These are phyloP conservation scores for Lentithecium fluviatile DNA, from an alignment of 495 filamentous ascomycete species.

Conservation along the genomic window DNA sequence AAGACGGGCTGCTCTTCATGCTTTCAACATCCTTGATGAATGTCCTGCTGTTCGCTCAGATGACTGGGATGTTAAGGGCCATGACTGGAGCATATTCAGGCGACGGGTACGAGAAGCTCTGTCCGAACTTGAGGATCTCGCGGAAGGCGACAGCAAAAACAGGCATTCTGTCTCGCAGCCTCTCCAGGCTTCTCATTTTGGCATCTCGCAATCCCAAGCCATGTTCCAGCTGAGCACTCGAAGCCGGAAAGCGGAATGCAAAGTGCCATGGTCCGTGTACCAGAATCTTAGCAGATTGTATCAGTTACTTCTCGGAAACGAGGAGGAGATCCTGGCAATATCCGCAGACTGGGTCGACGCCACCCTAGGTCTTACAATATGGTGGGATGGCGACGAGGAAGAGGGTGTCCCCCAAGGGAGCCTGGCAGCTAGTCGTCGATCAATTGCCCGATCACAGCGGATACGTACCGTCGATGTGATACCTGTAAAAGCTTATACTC, in stretches of 20 bases:
- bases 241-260: slow-evolving; percentile 73
- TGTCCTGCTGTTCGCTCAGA: slow-evolving; percentile 64
- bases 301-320: slow-evolving; percentile 68
- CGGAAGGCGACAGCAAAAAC: slow-evolving; percentile 31
- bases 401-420: slow-evolving; percentile 43
- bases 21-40: slow-evolving; percentile 61
- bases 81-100: slow-evolving; percentile 77
- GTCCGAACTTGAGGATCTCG: slow-evolving; percentile 64
- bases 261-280: slow-evolving; percentile 83
- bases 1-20: slow-evolving; percentile 63
- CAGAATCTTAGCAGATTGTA: slow-evolving; percentile 74
- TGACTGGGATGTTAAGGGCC: slow-evolving; percentile 73
- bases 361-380: slow-evolving; percentile 71
- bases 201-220: slow-evolving; percentile 43
- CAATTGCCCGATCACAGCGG: slow-evolving; percentile 35
- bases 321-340: slow-evolving; percentile 63
- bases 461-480: slow-evolving; percentile 48
- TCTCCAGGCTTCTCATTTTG: slow-evolving; percentile 57
- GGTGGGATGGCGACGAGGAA: slow-evolving; percentile 81
- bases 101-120: slow-evolving; percentile 64
- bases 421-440: slow-evolving; percentile 40
- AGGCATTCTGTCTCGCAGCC: slow-evolving; percentile 14
- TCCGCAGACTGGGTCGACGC: slow-evolving; percentile 88
- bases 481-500: slow-evolving; percentile 53
- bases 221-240: slow-evolving; percentile 55